phyloP scores from a whole-genome alignment of 352 stramenopile species.

The Peronospora tabacina region DNA sequence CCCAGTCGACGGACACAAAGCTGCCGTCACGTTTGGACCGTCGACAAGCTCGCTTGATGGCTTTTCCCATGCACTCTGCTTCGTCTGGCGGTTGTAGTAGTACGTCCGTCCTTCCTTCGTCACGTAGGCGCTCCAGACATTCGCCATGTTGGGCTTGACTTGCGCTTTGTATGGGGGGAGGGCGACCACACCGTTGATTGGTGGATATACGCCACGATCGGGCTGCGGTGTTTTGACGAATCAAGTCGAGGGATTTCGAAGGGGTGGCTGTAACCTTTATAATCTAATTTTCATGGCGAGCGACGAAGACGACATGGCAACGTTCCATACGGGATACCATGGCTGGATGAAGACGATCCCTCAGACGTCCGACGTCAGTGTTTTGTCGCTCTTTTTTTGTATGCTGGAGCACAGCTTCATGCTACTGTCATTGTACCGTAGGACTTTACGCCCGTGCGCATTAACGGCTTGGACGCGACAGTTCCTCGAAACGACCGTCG shows the following conservation, averaged over 20 bases:
- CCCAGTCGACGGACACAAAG: background rate
- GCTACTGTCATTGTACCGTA: constrained; percentile 7
- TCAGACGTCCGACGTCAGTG: constrained; percentile 56
- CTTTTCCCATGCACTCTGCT: constrained; percentile 85
- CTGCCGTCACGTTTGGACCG: no score
- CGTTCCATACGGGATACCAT: constrained; percentile 79
- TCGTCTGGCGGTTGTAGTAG: constrained; percentile 85
- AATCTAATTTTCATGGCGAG: constrained; percentile 32
- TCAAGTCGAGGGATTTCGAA: no score
- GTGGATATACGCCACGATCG: no score
- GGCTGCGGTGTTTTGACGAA: constrained; percentile 3
- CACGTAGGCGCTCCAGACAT: constrained; percentile 77
- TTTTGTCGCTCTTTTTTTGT: background rate
- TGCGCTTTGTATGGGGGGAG: constrained; percentile 3
- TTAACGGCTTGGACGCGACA: constrained; percentile 31
- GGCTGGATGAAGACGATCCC: constrained; percentile 85
- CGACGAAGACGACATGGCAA: constrained; percentile 60
- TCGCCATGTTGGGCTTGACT: constrained; percentile 22
- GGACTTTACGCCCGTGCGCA: constrained; percentile 73
- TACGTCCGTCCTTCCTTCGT: constrained; percentile 82
- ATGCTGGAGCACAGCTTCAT: background rate
- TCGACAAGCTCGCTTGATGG: no score
- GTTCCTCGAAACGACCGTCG: constrained; percentile 29
- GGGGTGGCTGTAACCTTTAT: no score
- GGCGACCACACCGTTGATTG: background rate